phyloP scores from a whole-genome alignment of 148 eudicot species.

The Vaccinium macrocarpon region DNA sequence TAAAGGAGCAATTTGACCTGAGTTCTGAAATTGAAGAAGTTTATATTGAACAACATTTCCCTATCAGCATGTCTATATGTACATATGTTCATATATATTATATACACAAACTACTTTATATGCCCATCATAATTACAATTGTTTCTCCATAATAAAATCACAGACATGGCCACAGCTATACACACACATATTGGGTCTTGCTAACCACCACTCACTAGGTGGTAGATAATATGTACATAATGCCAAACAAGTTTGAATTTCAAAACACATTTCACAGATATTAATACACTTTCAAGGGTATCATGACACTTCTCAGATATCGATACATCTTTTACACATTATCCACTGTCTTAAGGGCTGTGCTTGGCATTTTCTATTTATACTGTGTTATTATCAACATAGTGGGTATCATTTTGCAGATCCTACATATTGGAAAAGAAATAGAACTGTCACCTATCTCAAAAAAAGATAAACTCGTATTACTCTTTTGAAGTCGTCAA shows the following conservation, averaged over 20 bases:
- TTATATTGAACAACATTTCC: neutral
- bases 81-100: neutral
- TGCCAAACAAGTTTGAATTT: too few species aligned
- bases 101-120: neutral
- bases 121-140: too few species aligned
- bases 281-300: too few species aligned
- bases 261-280: too few species aligned
- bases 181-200: too few species aligned
- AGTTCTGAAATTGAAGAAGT: conserved; percentile 57
- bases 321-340: too few species aligned
- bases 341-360: too few species aligned
- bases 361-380: neutral
- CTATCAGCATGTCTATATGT: neutral
- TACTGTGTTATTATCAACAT: neutral
- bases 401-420: neutral
- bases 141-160: neutral
- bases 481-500: neutral
- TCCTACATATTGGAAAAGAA: neutral
- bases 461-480: neutral
- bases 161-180: too few species aligned
- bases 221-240: too few species aligned
- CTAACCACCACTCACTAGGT: too few species aligned
- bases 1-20: conserved; percentile 90
- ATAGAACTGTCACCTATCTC: neutral
- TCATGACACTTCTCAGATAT: too few species aligned